phyloP scores from a whole-genome alignment of 225 moss, liverwort and hornwort genomes.

The Anthoceros angustus region DNA sequence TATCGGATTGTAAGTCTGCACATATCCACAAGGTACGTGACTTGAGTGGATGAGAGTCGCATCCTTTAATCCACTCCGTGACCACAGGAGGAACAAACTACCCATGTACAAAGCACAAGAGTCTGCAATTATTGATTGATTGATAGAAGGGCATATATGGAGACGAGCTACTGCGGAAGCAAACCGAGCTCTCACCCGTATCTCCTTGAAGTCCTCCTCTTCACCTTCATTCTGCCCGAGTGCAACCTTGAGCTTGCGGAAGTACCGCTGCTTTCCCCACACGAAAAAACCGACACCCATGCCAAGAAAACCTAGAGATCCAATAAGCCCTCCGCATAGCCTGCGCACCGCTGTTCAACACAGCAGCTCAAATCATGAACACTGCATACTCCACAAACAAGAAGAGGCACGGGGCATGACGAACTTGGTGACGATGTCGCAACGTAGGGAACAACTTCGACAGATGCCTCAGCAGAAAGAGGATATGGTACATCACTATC shows the following conservation, averaged over 20 bases:
- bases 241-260: not conserved
- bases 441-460: not conserved
- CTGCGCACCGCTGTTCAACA: not conserved
- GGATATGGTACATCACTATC: slow-evolving; percentile 1
- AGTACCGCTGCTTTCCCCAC: not conserved
- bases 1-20: not conserved
- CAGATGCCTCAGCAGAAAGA: not conserved
- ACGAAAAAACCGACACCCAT: not conserved
- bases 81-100: too few relatives aligned
- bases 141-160: not conserved
- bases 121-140: too few relatives aligned
- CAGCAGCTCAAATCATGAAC: not conserved
- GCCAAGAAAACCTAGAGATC: not conserved
- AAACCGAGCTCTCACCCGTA: not conserved
- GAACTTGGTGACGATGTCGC: not conserved
- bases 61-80: too few relatives aligned
- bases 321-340: not conserved
- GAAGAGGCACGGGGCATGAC: not conserved
- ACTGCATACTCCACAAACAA: not conserved
- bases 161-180: not conserved
- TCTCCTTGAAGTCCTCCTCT: not conserved
- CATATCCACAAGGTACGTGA: not conserved
- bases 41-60: too few relatives aligned
- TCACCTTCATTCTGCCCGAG: not conserved
- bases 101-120: too few relatives aligned